Base-by-base conservation (phyloP, 805 yeast species). In the Brettanomyces sp. region DNA sequence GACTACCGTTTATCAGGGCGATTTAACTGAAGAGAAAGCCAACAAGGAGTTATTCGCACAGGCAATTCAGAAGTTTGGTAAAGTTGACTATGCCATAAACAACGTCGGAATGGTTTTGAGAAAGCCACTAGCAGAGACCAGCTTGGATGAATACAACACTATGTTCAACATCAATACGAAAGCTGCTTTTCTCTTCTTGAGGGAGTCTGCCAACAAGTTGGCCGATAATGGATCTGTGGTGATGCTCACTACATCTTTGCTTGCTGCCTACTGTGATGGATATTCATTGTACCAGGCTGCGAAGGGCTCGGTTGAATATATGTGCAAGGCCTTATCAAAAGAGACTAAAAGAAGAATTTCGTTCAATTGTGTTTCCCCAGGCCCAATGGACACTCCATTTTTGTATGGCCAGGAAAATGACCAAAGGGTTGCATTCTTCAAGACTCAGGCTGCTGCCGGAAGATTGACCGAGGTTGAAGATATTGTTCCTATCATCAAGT, bases 371-470 rank as follows among this genome's bases (percentile, higher is more conserved):
- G 78, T 79, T 46, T 80, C 83, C 3, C 83, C 82, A 42, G 83
- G 82, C 43, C 82, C 83, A 45, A 77, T 77, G 82, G 81, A 77
- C 55, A 78, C 84, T 8, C 82, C 82, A 49, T 77, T 78, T 64
- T 67, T 81, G 59, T 78, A 79, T 54, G 76, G 77, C 14, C 81
- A 77, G 62, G 86, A 80, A 61, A 66, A 69, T 23, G 62, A 67
- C 13, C 76, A 69, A 32, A 73, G 74, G 47, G 69, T 80, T 47
- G 79, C 64, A 30, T 80, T 62, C 58, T 77, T 72, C 66, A 79
- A 79, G 63, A 63, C 77, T n/a, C 70, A 64, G 49, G 74, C 74
- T 13, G 50, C 72, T 44, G 66, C 66, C 36, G 64, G 69, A 41
- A 68, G 82, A 63, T 68, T 81, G 49, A 80, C 86, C 21, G 70